Base-by-base conservation (phyloP, 495 filamentous ascomycete species). In the Penicillium alfredii region DNA sequence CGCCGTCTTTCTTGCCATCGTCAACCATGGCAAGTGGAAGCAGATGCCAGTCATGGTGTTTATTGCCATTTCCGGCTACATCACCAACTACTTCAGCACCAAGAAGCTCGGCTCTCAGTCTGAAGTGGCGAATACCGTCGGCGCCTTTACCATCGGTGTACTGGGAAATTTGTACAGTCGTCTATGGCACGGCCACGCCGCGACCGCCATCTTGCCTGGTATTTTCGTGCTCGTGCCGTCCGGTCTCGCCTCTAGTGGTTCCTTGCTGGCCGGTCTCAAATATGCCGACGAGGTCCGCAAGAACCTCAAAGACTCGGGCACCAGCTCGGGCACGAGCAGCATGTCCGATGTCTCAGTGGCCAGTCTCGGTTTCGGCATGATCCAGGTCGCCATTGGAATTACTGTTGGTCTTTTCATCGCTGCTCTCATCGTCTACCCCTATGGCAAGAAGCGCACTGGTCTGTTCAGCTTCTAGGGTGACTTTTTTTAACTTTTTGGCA, bases 201-300 rank as follows among this genome's bases (percentile, higher is more conserved):
- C 88, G 2, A 85, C 86, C 1, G 84, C 86, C n/a, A 83, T 97
- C 55, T 60, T 96, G 0, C 90, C 90, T 0, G 89, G 82, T 23
- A 94, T 97, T 44, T 94, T 94, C 51, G 88, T 97, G 8, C 86
- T 92, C 36, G 90, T 97, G 5, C 90, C 90, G 1, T 88, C 81
- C 4, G 89, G 88, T 4, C 71, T 97, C 11, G 86, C 90, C 0
- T 88, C 86, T 3, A 76, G 74, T 33, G 90, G 88, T 3, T 84
- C 80, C 8, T 61, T 96, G 38, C 66, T 96, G 8, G 75, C 77
- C 9, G 90, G 90, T 12, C 61, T 97, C 12, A 74, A 75, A 35
- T 82, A 77, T 17, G 88, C 88, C 9, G 76, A 94, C 43, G 72
- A 83, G 47, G 77, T 94, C 15, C 74, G 73, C 12, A 40, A 64